phyloP scores from a whole-genome alignment of 2,329 filamentous ascomycete genomes.

The Rachicladosporium sp. region DNA sequence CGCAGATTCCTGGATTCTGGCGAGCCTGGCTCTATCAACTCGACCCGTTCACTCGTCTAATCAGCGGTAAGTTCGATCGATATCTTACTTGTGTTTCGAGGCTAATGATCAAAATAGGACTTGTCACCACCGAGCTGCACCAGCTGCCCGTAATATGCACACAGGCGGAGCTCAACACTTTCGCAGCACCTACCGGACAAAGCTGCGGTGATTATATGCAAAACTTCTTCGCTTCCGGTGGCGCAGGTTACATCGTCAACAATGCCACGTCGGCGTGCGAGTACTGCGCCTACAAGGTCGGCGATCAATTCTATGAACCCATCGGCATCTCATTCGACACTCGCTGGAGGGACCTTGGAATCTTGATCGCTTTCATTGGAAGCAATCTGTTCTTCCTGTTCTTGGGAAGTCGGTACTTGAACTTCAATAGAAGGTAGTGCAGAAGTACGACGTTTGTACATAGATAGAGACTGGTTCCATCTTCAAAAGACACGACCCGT shows the following conservation, averaged over 20 bases:
- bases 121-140: slow-evolving; percentile 60
- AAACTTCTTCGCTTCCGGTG: slow-evolving; percentile 31
- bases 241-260: slow-evolving; percentile 35
- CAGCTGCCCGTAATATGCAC: slow-evolving; percentile 17
- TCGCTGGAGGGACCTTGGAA: slow-evolving; percentile 74
- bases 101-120: slow-evolving; percentile 41
- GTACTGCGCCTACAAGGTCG: slow-evolving; percentile 48
- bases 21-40: slow-evolving; percentile 25
- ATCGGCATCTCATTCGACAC: slow-evolving; percentile 55
- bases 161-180: slow-evolving; percentile 24
- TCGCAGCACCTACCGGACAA: slow-evolving; percentile 37
- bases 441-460: too few species aligned
- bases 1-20: slow-evolving; percentile 24
- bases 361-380: slow-evolving; percentile 61
- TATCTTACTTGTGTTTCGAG: slow-evolving; percentile 1
- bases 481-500: too few species aligned
- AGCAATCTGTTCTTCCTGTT: slow-evolving; percentile 61
- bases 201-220: slow-evolving; percentile 49
- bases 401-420: slow-evolving; percentile 36
- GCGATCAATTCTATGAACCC: slow-evolving; percentile 61
- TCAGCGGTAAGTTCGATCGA: slow-evolving; percentile 39
- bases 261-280: slow-evolving; percentile 39
- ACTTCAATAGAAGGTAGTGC: slow-evolving; percentile 29
- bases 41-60: slow-evolving; percentile 61
- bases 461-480: too few species aligned